These are phyloP conservation scores for Acanthochlamys bracteata DNA, from an alignment of 106 monocot species.

Conservation along the genomic window DNA sequence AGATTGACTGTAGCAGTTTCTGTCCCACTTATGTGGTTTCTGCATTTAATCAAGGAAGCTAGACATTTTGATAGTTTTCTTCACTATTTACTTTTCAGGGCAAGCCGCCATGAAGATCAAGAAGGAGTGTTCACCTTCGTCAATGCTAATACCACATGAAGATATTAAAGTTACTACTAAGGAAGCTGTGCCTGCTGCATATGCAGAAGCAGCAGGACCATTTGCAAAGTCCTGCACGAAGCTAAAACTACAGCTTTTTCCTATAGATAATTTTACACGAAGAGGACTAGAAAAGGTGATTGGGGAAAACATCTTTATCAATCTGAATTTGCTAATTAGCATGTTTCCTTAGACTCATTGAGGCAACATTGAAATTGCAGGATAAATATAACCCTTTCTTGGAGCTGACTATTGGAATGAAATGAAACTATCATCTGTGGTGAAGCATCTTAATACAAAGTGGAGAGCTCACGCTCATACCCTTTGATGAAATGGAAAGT, in stretches of 20 bases:
- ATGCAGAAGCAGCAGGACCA: constrained; percentile 3
- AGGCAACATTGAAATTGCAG: constrained; percentile 13
- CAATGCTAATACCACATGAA: constrained; percentile 11
- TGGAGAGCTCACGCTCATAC: constrained; percentile 62
- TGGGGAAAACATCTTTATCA: background rate
- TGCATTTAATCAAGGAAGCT: background rate
- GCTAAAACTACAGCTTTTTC: constrained; percentile 64
- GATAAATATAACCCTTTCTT: constrained; percentile 55
- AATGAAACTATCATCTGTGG: constrained; percentile 72
- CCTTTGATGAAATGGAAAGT: constrained; percentile 28
- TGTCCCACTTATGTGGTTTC: background rate
- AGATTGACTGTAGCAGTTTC: background rate
- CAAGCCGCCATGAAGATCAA: constrained; percentile 4
- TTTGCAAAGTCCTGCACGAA: constrained; percentile 20
- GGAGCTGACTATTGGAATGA: constrained; percentile 47
- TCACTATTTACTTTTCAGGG: constrained; percentile 15
- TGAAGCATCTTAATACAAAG: constrained; percentile 56
- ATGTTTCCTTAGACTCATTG: background rate
- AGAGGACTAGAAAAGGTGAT: constrained; percentile 46
- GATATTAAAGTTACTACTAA: background rate
- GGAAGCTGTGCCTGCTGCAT: constrained; percentile 6
- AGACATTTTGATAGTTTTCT: background rate
- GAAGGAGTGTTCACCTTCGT: constrained; percentile 6
- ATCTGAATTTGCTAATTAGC: background rate
- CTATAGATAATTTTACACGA: constrained; percentile 46